A percentile compares a stretch with the other conserved stretches of the same genome.
phyloP scores from a whole-genome alignment of 306 rosid genomes.

The Boehmeria nivea region DNA sequence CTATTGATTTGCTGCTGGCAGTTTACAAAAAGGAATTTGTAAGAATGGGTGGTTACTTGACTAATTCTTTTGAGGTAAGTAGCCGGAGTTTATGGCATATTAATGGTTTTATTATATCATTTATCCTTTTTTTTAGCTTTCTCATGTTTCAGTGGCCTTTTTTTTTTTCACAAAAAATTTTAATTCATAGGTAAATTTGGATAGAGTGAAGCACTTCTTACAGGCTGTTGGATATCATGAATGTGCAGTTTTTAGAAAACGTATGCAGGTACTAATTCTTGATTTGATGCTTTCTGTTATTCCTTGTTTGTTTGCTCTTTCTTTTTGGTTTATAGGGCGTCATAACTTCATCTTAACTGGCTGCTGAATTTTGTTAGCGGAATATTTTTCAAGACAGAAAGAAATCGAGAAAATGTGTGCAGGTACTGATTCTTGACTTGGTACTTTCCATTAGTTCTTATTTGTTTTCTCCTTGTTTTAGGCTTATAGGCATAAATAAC shows the following conservation, averaged over 20 bases:
- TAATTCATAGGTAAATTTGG: conserved; percentile 21
- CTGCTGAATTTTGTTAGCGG: too few species aligned
- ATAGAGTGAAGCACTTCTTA: conserved; percentile 14
- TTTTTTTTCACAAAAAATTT: too few species aligned
- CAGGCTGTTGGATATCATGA: conserved; percentile 16
- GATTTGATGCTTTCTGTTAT: not conserved
- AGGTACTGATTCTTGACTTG: not conserved
- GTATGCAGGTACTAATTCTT: conserved; percentile 11
- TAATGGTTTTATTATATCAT: not conserved
- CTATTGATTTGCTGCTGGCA: conserved; percentile 24
- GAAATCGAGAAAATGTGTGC: too few species aligned
- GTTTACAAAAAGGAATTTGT: conserved; percentile 18
- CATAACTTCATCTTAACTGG: too few species aligned
- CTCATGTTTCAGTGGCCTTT: not conserved
- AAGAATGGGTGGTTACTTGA: conserved; percentile 28
- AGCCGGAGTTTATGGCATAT: not conserved
- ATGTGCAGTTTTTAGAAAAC: conserved; percentile 17
- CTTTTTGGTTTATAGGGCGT: not conserved
- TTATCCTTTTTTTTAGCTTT: not conserved
- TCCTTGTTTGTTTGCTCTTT: not conserved
- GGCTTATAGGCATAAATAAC: too few species aligned
- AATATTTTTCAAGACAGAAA: too few species aligned
- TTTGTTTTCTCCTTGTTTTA: not conserved
- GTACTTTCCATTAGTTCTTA: not conserved
- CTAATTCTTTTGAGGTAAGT: conserved; percentile 19